These are phyloP conservation scores for Metschnikowia shivogae DNA, from an alignment of 805 yeast species.

Conservation along the genomic window DNA sequence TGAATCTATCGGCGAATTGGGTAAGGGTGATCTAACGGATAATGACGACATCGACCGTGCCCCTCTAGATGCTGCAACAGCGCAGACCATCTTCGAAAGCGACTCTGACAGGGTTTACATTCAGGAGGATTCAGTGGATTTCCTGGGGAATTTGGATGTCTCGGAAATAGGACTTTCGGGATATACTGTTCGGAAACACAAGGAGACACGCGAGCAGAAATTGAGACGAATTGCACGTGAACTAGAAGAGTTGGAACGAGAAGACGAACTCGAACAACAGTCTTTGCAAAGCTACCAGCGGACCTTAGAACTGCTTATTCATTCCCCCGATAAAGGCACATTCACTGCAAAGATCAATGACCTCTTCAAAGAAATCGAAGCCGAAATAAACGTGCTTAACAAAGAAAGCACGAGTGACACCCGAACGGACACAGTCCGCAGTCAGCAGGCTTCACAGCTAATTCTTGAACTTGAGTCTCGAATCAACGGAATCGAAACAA, in stretches of 20 bases:
- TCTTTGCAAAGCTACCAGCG: slow-evolving; percentile 1
- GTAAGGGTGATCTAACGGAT: not conserved
- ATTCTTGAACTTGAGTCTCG: slow-evolving; percentile 25
- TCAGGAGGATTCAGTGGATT: slow-evolving; percentile 28
- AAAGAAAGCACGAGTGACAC: not conserved
- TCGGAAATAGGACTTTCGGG: slow-evolving; percentile 3
- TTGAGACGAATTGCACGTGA: slow-evolving; percentile 37
- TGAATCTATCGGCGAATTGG: slow-evolving; percentile 26
- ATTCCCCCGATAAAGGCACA: slow-evolving; percentile 1
- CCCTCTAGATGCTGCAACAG: slow-evolving; percentile 11
- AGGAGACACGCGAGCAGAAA: slow-evolving; percentile 38
- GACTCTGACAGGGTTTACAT: slow-evolving; percentile 16
- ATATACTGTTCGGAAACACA: slow-evolving; percentile 8
- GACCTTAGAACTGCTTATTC: slow-evolving; percentile 3
- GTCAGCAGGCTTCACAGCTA: not conserved
- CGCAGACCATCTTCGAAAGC: slow-evolving; percentile 21
- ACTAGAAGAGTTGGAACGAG: slow-evolving; percentile 31
- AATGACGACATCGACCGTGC: slow-evolving; percentile 15
- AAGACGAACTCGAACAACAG: slow-evolving; percentile 6
- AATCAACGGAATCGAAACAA: slow-evolving; percentile 20
- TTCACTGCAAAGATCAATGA: slow-evolving; percentile 2
- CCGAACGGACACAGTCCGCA: too few relatives aligned
- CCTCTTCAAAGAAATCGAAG: slow-evolving; percentile 1
- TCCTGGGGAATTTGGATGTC: slow-evolving; percentile 31
- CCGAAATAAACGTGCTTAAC: not conserved